Evolutionary conservation across 2,329 filamentous ascomycete genomes (phyloP), one percentile per base, ranked within the genome.

Genomic region (Ilyonectria destructans): DNA sequence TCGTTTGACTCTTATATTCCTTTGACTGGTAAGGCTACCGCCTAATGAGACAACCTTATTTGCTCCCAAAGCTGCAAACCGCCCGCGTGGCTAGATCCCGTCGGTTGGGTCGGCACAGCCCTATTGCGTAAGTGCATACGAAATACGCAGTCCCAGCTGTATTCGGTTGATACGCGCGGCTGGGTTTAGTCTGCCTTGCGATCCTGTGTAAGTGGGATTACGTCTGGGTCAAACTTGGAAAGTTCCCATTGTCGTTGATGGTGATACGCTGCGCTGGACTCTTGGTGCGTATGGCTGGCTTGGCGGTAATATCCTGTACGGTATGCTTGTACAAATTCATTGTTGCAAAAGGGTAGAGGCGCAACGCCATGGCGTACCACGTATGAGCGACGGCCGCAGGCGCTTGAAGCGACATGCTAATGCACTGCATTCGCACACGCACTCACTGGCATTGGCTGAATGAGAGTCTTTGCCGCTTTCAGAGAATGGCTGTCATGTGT

Each of bases 91-190:
- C 5, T 17, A 49, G 40, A 33, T 40, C 48, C 56, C 21, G 70
- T 67, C 69, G 70, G 72, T 19, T 65, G 48, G 51, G 26, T 54
- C 65, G 72, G 68, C 26, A 58, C 63, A 71, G 65, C 68, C 62
- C 21, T 58, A 52, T 45, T 63, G 70, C 57, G 58, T 61, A 56
- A 35, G 12, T 13, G 31, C n/a, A 19, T 33, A 15, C n/a, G 31
- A 10, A 23, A 33, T n/a, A 23, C 10, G 51, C 51, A 54, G 26
- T 29, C 6, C 6, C 19, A 21, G n/a, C n/a, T 15, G 33, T 29
- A 7, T 13, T 52, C 33, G 29, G 12, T 58, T 26, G 19, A 46
- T 15, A n/a, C 23, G 13, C 31, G 43, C 40, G 23, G 21, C 15
- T 58, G 26, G 19, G 19, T 6, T 37, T 48, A 10, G 13, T 21